phyloP scores from a whole-genome alignment of 2,329 filamentous ascomycete genomes.

The Aspergillus nomiae region DNA sequence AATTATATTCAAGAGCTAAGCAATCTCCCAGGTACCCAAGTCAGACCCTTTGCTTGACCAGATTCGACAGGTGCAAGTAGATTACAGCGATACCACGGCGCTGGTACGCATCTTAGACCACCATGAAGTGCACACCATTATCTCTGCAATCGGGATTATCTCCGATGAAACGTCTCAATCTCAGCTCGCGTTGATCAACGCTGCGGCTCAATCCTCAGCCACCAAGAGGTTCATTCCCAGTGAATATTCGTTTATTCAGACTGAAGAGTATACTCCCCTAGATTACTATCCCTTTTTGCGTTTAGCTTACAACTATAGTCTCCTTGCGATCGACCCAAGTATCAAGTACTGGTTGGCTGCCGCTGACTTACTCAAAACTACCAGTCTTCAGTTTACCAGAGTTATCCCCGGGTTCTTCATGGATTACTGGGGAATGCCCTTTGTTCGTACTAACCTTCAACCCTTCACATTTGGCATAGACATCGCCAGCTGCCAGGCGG shows the following conservation, averaged over 20 bases:
- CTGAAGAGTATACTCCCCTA: constrained; percentile 28
- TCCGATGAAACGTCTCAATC: constrained; percentile 30
- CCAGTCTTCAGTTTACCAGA: constrained; percentile 41
- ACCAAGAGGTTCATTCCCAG: constrained; percentile 49
- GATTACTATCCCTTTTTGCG: neutral
- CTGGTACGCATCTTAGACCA: constrained; percentile 32
- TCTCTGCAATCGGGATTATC: constrained; percentile 45
- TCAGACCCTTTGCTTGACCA: constrained; percentile 8
- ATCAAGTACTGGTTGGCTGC: constrained; percentile 34
- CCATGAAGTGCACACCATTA: constrained; percentile 48
- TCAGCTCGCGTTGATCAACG: constrained; percentile 49
- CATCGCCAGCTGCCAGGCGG: constrained; percentile 47
- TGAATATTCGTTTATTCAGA: constrained; percentile 43
- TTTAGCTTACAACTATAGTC: constrained; percentile 17
- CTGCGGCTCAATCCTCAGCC: constrained; percentile 40
- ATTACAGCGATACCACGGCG: constrained; percentile 36
- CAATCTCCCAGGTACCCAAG: neutral
- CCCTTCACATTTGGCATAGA: constrained; percentile 48
- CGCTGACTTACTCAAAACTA: constrained; percentile 32
- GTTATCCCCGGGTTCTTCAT: constrained; percentile 49
- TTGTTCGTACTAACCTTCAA: constrained; percentile 41
- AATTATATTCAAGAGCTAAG: neutral
- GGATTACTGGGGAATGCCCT: constrained; percentile 49
- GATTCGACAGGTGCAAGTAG: constrained; percentile 26
- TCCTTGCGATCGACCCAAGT: constrained; percentile 31